Conservation (phyloP, 2,329 filamentous ascomycete species). For the Trichoderma sp. region DNA sequence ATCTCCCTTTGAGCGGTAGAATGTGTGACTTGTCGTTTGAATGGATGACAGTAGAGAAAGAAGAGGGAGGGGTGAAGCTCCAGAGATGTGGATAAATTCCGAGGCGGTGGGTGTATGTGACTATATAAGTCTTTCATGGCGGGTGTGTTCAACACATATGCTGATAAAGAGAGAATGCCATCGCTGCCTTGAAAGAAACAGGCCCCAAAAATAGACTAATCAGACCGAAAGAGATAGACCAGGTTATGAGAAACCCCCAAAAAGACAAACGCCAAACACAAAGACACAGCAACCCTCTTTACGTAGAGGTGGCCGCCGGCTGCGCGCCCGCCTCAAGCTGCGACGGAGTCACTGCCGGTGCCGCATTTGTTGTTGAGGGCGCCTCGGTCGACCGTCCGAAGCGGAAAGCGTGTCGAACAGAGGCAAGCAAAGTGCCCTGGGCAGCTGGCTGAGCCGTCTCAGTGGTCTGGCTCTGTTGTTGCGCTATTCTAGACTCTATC, state of each 20-base stretch:
- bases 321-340: conserved; percentile 53
- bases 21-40: conserved; percentile 2
- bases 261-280: neutral
- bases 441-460: conserved; percentile 8
- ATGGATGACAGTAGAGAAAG: neutral
- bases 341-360: conserved; percentile 47
- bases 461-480: conserved; percentile 3
- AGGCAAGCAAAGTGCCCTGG: conserved; percentile 38
- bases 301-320: conserved; percentile 29
- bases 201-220: neutral
- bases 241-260: neutral
- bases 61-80: conserved; percentile 31
- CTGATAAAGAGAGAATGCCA: conserved; percentile 40
- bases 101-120: conserved; percentile 26
- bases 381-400: conserved; percentile 39
- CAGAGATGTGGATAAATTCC: conserved; percentile 32
- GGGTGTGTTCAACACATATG: conserved; percentile 32
- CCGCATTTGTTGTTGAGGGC: conserved; percentile 29
- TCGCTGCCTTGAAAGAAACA: conserved; percentile 32
- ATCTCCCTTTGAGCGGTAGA: neutral
- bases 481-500: neutral
- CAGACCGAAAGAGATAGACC: neutral
- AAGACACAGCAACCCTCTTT: neutral
- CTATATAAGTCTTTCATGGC: conserved; percentile 37
- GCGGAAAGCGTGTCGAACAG: conserved; percentile 41